Evolutionary conservation across 148 eudicot species (phyloP).

Genomic region (Rhododendron vialii): DNA sequence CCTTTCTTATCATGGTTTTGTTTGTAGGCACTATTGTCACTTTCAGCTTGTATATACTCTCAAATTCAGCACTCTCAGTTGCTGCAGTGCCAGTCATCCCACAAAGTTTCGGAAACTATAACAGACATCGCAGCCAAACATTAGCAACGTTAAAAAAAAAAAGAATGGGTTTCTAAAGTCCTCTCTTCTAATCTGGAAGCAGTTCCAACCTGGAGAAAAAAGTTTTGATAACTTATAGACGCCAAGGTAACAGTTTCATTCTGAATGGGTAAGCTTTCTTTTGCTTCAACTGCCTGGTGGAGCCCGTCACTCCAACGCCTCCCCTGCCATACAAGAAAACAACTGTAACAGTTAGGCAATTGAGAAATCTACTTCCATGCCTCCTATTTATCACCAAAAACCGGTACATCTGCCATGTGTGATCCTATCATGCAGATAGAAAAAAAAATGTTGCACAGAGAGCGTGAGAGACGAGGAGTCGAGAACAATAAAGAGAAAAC

Average conservation of each 20-base stretch:
- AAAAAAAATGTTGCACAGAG: neutral
- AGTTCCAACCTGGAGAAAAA: constrained; percentile 81
- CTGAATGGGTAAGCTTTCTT: constrained; percentile 94
- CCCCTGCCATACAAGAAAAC: constrained; percentile 47
- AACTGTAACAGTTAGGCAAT: neutral
- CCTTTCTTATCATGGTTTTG: constrained; percentile 99
- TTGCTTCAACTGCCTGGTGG: constrained; percentile 99
- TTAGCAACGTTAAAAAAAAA: constrained; percentile 11
- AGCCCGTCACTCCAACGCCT: constrained; percentile 99
- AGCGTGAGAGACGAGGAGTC: neutral
- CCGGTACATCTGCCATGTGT: neutral
- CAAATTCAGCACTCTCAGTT: constrained; percentile 96
- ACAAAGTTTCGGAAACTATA: constrained; percentile 93
- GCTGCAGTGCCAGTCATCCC: constrained; percentile 99
- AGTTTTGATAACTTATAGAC: constrained; percentile 97
- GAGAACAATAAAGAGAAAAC: neutral
- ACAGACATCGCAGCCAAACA: constrained; percentile 15
- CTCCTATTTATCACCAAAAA: neutral
- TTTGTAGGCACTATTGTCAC: constrained; percentile 97
- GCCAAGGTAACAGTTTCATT: constrained; percentile 97
- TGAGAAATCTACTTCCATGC: constrained; percentile 5
- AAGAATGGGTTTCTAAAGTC: neutral
- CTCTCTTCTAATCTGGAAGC: constrained; percentile 14
- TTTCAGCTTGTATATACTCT: constrained; percentile 97
- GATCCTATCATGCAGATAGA: neutral